Base-by-base conservation (phyloP, 1,284 basidiomycete genomes). In the Athelia sp. region DNA sequence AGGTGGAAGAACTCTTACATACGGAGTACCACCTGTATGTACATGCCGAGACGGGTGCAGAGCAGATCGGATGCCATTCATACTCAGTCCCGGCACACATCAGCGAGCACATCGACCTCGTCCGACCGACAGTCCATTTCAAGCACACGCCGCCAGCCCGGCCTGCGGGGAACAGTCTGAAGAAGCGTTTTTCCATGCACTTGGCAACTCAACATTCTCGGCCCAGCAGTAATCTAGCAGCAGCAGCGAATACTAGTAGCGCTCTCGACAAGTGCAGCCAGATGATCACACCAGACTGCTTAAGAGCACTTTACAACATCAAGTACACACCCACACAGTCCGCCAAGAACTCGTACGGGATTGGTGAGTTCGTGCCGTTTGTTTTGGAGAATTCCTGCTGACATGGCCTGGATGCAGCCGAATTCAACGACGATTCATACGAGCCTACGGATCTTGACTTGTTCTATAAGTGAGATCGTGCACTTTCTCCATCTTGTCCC, bases 111-210 rank as follows among this genome's bases (percentile, higher is more conserved):
- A 62, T 79, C 52, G 76, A 78, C 48, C 53, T 79, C 43, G 66
- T 79, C 43, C 66, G 67, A 1, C 77, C 77, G 2, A 70, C 76
- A 3, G 62, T 78, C 22, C 73, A 78, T 58, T 79, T 79, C 52
- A 65, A 62, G 70, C 50, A 55, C 61, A 32, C 59, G 62, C 24
- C 60, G 57, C 24, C 43, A 8, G 15, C 43, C 19, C 17, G 43
- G 13, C 6, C 26, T 6, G 4, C 26, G 26, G 26, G 26, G 13
- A 29, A 29, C 26, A 29, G 13, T 13, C 6, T 13, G 26, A 29
- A 29, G 26, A 56, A 53, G 15, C 46, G 57, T 15, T 38, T 45
- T 15, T 53, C 45, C 29, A 15, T 23, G 19, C n/a, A 29, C 26
- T 13, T 29, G 4, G 26, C 6, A 29, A 29, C 26, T 6, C 26